These are phyloP conservation scores for Aspergillus bertholletiae DNA, from an alignment of 495 filamentous ascomycete species.

Conservation along the genomic window DNA sequence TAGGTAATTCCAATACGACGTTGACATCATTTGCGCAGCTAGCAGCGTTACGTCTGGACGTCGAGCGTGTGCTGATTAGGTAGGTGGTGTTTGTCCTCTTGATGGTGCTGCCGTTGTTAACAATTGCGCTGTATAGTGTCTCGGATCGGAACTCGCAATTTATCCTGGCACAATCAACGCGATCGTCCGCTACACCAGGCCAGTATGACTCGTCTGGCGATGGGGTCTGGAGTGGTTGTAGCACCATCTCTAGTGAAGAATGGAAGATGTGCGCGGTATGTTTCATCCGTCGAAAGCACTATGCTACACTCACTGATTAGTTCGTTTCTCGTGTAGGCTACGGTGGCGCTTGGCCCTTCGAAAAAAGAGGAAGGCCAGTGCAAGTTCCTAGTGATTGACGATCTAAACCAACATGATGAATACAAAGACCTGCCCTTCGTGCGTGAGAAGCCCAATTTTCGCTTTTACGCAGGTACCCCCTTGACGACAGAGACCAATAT, in stretches of 20 bases:
- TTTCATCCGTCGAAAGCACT: not conserved
- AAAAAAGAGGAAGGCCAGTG: slow-evolving; percentile 21
- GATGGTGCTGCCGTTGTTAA: not conserved
- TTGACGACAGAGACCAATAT: slow-evolving; percentile 64
- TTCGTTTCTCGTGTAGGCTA: slow-evolving; percentile 16
- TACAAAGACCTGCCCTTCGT: slow-evolving; percentile 43
- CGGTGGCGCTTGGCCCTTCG: slow-evolving; percentile 35
- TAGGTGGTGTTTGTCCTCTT: slow-evolving; percentile 16
- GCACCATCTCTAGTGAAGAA: slow-evolving; percentile 30
- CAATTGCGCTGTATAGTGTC: slow-evolving; percentile 29
- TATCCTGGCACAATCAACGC: slow-evolving; percentile 53
- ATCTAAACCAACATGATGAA: slow-evolving; percentile 37
- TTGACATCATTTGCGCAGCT: slow-evolving; percentile 51
- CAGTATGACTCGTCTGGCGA: slow-evolving; percentile 34
- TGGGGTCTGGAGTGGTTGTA: slow-evolving; percentile 43
- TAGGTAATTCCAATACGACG: slow-evolving; percentile 48
- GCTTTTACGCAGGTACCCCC: slow-evolving; percentile 47
- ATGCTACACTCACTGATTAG: slow-evolving; percentile 2
- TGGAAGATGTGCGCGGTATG: slow-evolving; percentile 47
- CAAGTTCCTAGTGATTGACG: slow-evolving; percentile 35
- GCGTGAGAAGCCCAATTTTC: slow-evolving; percentile 35
- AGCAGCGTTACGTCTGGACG: slow-evolving; percentile 44
- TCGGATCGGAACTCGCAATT: slow-evolving; percentile 57
- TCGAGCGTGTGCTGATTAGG: slow-evolving; percentile 44
- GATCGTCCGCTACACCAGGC: slow-evolving; percentile 30